Base-by-base conservation (phyloP, 2,329 filamentous ascomycete species). In the Alternaria burnsii region DNA sequence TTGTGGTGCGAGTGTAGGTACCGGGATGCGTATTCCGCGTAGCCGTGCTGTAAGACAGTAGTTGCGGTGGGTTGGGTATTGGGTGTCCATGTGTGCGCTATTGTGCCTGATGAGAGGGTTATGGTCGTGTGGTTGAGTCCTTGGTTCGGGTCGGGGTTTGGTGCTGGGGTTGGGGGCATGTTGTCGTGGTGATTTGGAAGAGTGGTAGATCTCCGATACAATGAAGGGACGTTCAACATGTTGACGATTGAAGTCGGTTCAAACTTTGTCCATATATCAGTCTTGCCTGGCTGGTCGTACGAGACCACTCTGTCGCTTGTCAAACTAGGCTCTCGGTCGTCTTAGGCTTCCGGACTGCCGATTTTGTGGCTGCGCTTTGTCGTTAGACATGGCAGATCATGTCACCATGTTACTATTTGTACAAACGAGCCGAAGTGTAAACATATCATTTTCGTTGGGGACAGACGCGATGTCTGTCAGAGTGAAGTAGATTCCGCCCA, bases 1-100 rank as follows among this genome's bases (percentile, higher is more conserved):
- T 36, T 18, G 43, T 57, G 55, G 24, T 61, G 59, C 5, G 59
- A 44, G 9, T 38, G 30, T 7, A 58, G 36, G 42, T 58, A 61
- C 2, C 59, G 54, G 7, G 32, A 5, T 9, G 59, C 50, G 38
- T 61, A 61, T 44, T 61, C 59, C 28, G 48, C 55, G 20, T 58
- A 61, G 22, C 59, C 59, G 16, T 61, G 59, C 40, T 61, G 59
- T 7, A 61, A 43, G 34, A 61, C 36, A 6, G 58, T 20, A 9
- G 40, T 50, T 14, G 48, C 48, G 18, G 24, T 24, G 5, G 41
- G 11, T 22, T 42, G 14, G 1, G 24, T 14, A 4, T 20, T 0
- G 46, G 30, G 46, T 1, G 20, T 34, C 46, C 46, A 48, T 20
- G 32, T 48, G 18, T 50, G 20, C 4, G 10, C 9, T 34, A 11